These are phyloP conservation scores for Zasmidium angulare DNA, from an alignment of 2,329 filamentous ascomycete species.

Conservation along the genomic window DNA sequence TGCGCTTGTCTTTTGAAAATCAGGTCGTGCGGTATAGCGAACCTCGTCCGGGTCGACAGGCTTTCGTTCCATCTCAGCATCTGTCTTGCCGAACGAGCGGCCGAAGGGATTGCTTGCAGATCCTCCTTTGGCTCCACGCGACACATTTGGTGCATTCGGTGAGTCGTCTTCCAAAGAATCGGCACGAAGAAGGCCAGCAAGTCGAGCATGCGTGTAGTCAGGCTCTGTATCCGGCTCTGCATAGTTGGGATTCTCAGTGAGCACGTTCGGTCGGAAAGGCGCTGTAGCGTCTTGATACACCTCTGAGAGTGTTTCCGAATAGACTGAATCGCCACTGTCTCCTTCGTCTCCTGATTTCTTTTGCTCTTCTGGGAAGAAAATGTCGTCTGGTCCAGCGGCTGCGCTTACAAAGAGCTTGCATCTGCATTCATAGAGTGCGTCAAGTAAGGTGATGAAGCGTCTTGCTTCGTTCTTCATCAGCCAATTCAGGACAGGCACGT, in stretches of 20 bases:
- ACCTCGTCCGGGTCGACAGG: conserved; percentile 36
- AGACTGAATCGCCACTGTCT: conserved; percentile 52
- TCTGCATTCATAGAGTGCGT: conserved; percentile 78
- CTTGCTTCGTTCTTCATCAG: conserved; percentile 77
- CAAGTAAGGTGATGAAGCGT: conserved; percentile 67
- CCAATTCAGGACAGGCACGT: conserved; percentile 66
- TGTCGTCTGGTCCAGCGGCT: conserved; percentile 65
- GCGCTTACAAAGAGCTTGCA: conserved; percentile 73
- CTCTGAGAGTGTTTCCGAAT: conserved; percentile 68
- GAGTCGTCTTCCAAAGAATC: conserved; percentile 53
- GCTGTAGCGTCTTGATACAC: conserved; percentile 75
- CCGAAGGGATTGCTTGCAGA: conserved; percentile 35
- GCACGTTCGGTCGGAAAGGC: conserved; percentile 77
- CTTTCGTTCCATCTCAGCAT: conserved; percentile 34
- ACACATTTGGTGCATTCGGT: conserved; percentile 27
- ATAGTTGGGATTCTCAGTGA: conserved; percentile 55
- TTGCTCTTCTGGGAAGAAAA: conserved; percentile 70
- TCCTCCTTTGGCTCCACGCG: conserved; percentile 21
- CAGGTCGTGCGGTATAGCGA: conserved; percentile 37
- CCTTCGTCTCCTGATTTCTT: conserved; percentile 20
- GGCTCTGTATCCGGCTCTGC: conserved; percentile 34
- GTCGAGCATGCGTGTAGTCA: conserved; percentile 38
- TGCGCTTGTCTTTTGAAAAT: conserved; percentile 67
- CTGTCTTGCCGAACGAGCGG: conserved; percentile 33
- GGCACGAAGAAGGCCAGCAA: conserved; percentile 39